These are phyloP conservation scores for Pyrenophora seminiperda DNA, from an alignment of 2,329 filamentous ascomycete genomes.

Conservation along the genomic window DNA sequence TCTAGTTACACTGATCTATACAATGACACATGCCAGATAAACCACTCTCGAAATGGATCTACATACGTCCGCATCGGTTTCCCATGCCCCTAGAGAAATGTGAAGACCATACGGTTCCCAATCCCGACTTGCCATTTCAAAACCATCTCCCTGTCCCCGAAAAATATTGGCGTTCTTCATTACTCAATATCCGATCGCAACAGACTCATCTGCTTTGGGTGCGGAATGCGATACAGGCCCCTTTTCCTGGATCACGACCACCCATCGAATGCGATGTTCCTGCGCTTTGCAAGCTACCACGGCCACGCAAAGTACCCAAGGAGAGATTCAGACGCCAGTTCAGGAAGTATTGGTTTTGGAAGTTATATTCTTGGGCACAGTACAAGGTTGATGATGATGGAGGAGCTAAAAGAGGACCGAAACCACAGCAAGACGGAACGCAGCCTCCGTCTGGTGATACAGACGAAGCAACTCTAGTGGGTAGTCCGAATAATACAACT, in stretches of 20 bases:
- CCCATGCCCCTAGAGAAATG: not conserved
- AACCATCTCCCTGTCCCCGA: not conserved
- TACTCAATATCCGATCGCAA: not conserved
- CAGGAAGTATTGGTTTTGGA: not conserved
- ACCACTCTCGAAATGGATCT: not conserved
- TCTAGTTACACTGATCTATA: not conserved
- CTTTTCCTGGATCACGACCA: not conserved
- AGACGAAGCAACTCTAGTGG: too few species aligned
- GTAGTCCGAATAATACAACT: too few species aligned
- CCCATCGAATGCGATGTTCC: not conserved
- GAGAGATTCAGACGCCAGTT: not conserved
- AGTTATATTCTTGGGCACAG: not conserved
- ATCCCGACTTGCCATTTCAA: not conserved
- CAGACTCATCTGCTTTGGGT: not conserved
- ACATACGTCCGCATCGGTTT: not conserved
- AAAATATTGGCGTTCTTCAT: constrained; percentile 1
- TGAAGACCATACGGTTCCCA: not conserved
- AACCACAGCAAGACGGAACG: too few species aligned
- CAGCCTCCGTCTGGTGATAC: too few species aligned
- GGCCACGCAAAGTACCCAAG: not conserved
- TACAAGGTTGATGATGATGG: too few species aligned
- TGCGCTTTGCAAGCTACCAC: not conserved
- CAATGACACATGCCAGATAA: not conserved
- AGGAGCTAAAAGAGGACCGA: too few species aligned
- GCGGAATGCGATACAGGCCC: not conserved